Base-by-base conservation (phyloP, 495 filamentous ascomycete species). In the Aspergillus saccharolyticus region DNA sequence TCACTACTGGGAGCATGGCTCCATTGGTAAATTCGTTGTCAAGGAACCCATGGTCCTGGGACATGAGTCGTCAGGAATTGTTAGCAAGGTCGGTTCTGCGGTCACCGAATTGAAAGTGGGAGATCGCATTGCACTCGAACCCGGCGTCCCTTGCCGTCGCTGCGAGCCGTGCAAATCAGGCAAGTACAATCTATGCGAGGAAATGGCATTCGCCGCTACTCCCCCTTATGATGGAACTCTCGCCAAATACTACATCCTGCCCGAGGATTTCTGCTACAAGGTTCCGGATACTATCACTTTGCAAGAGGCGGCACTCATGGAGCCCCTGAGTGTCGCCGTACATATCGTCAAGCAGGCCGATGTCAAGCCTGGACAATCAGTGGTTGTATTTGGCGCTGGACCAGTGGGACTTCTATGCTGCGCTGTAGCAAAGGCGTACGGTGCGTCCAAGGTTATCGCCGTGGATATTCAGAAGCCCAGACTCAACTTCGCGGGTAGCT, bases 31-130 rank as follows among this genome's bases (percentile, higher is more conserved):
- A 73, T 96, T 89, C 71, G 78, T 92, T 55, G 81, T 95, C 60
- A 87, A 87, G 63, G 82, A 84, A 17, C 91, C 91, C 43, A 94
- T 95, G 90, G 88, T 95, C 3, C 83, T 96, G n/a, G 91, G 91
- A 63, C 91, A 96, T 78, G 91, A 96, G 72, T 94, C 89, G 14
- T 81, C 89, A 57, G 91, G 89, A 56, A 84, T 89, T 20, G 76
- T 96, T 59, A 72, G 81, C 60, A 65, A 80, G 25, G 80, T 89
- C 53, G 91, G 91, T 39, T 74, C 78, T n/a, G 72, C 69, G 16
- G 76, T 78, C 46, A 73, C 59, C 5, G 63, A 55, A 4, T 55
- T 78, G 18, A 78, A 77, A 59, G 71, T 74, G 10, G 78, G 77
- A 44, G 74, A 81, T 56, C 70, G 67, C 0, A 79, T 82, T 47